Evolutionary conservation across 2,329 filamentous ascomycete genomes (phyloP), one percentile per base, ranked within the genome.

Genomic region (Penicillium sp.): DNA sequence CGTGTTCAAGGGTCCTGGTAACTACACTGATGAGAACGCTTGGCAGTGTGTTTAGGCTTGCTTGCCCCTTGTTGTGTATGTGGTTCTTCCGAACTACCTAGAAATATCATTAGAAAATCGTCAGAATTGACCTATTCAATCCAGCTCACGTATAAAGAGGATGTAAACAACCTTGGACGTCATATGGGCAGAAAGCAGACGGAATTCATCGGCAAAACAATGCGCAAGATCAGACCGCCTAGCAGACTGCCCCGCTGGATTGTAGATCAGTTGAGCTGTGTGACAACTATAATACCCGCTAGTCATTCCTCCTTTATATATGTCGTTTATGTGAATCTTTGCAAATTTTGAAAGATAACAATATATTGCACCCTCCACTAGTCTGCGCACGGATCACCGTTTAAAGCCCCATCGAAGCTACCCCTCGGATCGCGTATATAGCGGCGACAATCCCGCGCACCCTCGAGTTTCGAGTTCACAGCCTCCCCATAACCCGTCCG

Each of bases 11-110:
- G 65, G 64, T 0, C 64, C 64, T 4, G 64, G 64, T 0, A 57
- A 63, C 26, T 66, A 63, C 38, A 66, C 65, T 0, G 61, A 67
- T 48, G 64, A 68, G 53, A 60, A 64, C 34, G 59, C 64, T 8
- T 69, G 65, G 65, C 46, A 63, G 40, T 68, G 65, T 52, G 51
- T 67, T 35, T 67, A 55, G 41, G 26, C 17, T 29, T 29, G 21
- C 4, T 21, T 31, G 26, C 12, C 40, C 6, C 4, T 31, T 29
- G 3, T 10, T 42, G 7, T 31, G 2, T 22, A 31, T 22, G n/a
- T 4, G 1, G 9, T 0, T 21, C 4, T 6, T 15, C 17, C 9
- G 4, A 19, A 0, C 3, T 9, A 19, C 4, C 12, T 29, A 19
- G 2, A 10, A 19, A 29, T 15, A 2, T 3, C 13, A 42, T 21